phyloP scores from a whole-genome alignment of 306 rosid genomes.

The Glycine latifolia region DNA sequence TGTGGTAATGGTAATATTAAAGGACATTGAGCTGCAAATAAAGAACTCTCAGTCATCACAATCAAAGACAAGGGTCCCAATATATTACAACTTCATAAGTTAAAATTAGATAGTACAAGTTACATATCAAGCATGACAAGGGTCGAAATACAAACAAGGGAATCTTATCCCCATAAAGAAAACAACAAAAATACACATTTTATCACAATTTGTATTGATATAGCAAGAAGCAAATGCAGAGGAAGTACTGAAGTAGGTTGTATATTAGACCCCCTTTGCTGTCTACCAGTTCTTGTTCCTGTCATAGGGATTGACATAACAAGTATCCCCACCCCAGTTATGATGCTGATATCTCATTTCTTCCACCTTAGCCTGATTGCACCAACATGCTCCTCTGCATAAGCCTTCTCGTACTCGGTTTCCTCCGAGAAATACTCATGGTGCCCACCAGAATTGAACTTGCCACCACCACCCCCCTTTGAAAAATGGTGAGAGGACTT shows the following conservation, averaged over 20 bases:
- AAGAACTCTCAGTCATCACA: background rate
- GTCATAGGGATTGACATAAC: constrained; percentile 28
- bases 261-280: constrained; percentile 46
- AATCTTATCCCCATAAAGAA: constrained; percentile 26
- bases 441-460: background rate
- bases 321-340: constrained; percentile 6
- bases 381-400: constrained; percentile 31
- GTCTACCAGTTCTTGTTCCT: constrained; percentile 23
- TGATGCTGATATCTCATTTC: constrained; percentile 47
- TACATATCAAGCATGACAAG: background rate
- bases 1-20: too few species aligned
- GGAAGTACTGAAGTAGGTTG: background rate
- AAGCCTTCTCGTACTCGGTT: constrained; percentile 22
- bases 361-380: constrained; percentile 33
- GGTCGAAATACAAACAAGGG: background rate
- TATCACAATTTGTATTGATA: background rate
- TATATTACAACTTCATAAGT: constrained; percentile 7
- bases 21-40: too few species aligned
- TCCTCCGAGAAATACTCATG: constrained; percentile 30
- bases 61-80: background rate
- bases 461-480: background rate
- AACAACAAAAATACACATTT: constrained; percentile 31
- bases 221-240: background rate
- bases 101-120: background rate
- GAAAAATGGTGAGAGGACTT: background rate